Base-by-base conservation (phyloP, 345 rosid genomes). In the Aethionema arabicum region DNA sequence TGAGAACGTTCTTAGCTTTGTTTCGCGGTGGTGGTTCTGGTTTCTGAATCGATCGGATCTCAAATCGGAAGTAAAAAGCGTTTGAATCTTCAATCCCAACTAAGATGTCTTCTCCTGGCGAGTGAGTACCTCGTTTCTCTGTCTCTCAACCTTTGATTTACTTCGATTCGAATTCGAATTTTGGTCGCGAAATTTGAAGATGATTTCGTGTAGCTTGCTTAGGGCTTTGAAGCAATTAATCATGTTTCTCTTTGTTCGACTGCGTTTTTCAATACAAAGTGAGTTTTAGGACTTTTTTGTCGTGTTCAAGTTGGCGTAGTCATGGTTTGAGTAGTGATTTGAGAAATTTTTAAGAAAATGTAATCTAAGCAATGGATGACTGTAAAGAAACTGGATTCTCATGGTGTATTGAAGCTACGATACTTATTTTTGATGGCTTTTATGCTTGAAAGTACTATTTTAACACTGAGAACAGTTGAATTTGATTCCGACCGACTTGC, bases 101-200 rank as follows among this genome's bases (percentile, higher is more conserved):
- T 45, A 48, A n/a, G 4, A 73, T 73, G 77, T 73, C 77, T 56
- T 67, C 72, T 50, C 77, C 77, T 12, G 73, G 69, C 47, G 77
- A 73, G 77, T 73, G 47, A 67, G 66, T 62, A 12, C 32, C 48
- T 27, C 16, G 3, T 59, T 13, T 52, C 48, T 48, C 37, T 21
- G 43, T 49, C 51, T 16, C 11, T 61, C 33, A 2, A 42, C 32
- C 47, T 49, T 33, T 45, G 21, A 39, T 16, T 21, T 32, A 10
- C 49, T 52, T 50, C 0, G 54, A 8, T 35, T 53, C 47, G 52
- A 48, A 63, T 62, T 27, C n/a, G n/a, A 53, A 38, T 46, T 27
- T 43, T 14, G 29, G 51, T 43, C 11, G 7, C 3, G 15, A 8
- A 8, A 47, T 27, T 61, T 7, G 48, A 32, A 49, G 35, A 57